Percentiles rank a stretch among this genome's conserved stretches.
phyloP scores from a whole-genome alignment of 192 early-diverging fungal species.

The Chytriomyces confervae region DNA sequence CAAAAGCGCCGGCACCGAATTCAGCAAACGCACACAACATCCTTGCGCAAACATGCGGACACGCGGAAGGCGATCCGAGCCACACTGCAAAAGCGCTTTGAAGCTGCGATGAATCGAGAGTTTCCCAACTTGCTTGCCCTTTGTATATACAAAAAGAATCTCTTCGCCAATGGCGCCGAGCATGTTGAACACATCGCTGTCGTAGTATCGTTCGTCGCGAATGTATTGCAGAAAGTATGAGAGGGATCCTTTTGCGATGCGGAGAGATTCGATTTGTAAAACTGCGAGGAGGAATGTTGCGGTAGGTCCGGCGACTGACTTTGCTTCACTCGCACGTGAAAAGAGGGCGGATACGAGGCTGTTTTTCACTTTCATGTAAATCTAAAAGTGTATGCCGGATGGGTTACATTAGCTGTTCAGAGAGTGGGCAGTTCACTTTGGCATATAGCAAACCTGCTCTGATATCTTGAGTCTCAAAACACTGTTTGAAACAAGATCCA shows the following conservation, averaged over 20 bases:
- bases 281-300: conserved; percentile 83
- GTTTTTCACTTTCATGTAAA: conserved; percentile 19
- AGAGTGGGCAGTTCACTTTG: not conserved
- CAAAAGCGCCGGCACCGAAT: conserved; percentile 79
- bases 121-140: conserved; percentile 24
- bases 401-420: too few relatives aligned
- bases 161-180: conserved; percentile 82
- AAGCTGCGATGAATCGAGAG: conserved; percentile 6
- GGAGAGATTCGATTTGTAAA: conserved; percentile 81
- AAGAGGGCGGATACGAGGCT: not conserved
- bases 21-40: conserved; percentile 61
- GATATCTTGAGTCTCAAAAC: conserved; percentile 68
- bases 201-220: conserved; percentile 82
- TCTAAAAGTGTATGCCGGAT: not conserved
- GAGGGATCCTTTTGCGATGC: conserved; percentile 56
- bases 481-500: conserved; percentile 86
- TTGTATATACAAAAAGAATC: conserved; percentile 21
- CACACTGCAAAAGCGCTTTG: conserved; percentile 55
- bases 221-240: conserved; percentile 83
- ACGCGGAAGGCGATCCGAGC: conserved; percentile 67
- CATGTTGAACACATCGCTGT: conserved; percentile 71
- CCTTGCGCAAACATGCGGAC: conserved; percentile 47
- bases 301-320: conserved; percentile 69
- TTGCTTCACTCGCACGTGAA: conserved; percentile 1
- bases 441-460: conserved; percentile 47